phyloP scores from a whole-genome alignment of 108 stramenopile genomes.

The Pseudonitzschia pungens region DNA sequence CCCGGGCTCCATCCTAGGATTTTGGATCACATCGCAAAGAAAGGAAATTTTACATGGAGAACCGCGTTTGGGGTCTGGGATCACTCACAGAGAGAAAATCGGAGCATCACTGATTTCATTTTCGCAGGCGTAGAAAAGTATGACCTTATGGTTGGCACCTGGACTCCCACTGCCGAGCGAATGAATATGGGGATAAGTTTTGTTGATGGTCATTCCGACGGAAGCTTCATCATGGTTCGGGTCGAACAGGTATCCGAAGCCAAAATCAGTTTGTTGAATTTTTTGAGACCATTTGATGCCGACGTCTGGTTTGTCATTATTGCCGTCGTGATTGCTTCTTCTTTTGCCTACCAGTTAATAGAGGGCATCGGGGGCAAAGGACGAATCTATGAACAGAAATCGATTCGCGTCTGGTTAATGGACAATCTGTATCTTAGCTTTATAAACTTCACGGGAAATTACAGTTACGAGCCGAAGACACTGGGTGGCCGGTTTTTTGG shows the following conservation, averaged over 20 bases:
- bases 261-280: neutral
- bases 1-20: slow-evolving; percentile 11
- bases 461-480: neutral
- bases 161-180: neutral
- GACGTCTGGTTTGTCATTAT: slow-evolving; percentile 2
- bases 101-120: neutral
- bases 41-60: slow-evolving; percentile 19
- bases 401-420: neutral
- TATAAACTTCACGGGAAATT: slow-evolving; percentile 4
- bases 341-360: neutral
- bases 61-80: slow-evolving; percentile 6
- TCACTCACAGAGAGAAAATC: neutral
- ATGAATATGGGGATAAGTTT: slow-evolving; percentile 7
- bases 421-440: neutral
- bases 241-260: neutral
- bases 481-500: slow-evolving; percentile 4
- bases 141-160: slow-evolving; percentile 7
- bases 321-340: neutral
- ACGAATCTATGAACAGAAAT: neutral
- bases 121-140: neutral
- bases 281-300: neutral
- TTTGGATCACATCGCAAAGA: slow-evolving; percentile 6
- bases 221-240: slow-evolving; percentile 14
- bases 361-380: slow-evolving; percentile 1
- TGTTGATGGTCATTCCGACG: neutral